Base-by-base conservation (phyloP, 805 yeast genomes). In the Saccharomycopsis schoenii region DNA sequence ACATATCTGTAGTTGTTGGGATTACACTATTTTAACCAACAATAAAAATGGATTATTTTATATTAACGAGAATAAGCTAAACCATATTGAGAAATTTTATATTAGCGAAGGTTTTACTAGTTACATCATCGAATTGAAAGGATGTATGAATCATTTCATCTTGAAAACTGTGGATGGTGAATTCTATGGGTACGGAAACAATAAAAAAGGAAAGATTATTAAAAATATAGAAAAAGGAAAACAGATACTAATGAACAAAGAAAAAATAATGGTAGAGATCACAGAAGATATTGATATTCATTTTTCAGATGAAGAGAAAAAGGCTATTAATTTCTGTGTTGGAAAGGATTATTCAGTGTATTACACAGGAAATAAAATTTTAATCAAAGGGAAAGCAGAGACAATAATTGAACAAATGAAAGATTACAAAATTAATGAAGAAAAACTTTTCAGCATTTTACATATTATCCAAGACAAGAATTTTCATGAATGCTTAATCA, bases 1-100 rank as follows among this genome's bases (percentile, higher is more conserved):
- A 65, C 29, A 74, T 77, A 59, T 77, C 82, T 0, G 75, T 83
- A 2, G 93, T 51, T 96, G 97, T 0, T 93, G 96, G 96, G 93
- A 85, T 63, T 88, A 76, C 67, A 77, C 87, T 0, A 71, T 87
- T 0, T 70, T 87, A 2, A 77, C 85, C 0, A 74, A 77, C 52
- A 60, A 50, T 0, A 57, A 69, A 0, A 74, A 77, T 58, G 71
- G 71, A 25, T 29, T 40, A 56, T 61, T 5, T 55, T n/a, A n/a
- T 1, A 57, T 24, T 52, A 40, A 57, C 17, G 42, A 57, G 15
- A 25, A 56, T 8, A 42, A 56, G 9, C 12, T 42, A 11, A 19
- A 17, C 34, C 5, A 17, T 11, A 62, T 4, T 42, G 17, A 54
- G 64, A 0, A 58, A 58, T n/a, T 9, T 40, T 1, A 59, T 60